phyloP scores from a whole-genome alignment of 768 basidiomycete species.

The Calocybe indica region DNA sequence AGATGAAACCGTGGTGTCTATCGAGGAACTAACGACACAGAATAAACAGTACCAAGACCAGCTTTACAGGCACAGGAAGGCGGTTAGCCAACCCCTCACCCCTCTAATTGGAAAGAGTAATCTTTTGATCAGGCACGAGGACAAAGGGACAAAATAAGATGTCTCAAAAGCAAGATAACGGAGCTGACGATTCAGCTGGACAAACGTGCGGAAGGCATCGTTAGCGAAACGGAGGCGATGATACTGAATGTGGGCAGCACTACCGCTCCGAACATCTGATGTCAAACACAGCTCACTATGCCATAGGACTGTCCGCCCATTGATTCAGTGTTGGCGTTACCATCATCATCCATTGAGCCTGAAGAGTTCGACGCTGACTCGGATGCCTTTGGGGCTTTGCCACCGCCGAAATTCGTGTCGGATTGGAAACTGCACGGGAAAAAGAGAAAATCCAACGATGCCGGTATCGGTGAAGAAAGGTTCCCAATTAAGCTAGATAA shows the following conservation, averaged over 20 bases:
- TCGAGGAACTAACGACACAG: slow-evolving; percentile 20
- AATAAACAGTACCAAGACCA: slow-evolving; percentile 22
- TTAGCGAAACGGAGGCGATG: too few species aligned
- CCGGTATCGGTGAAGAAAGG: slow-evolving; percentile 2
- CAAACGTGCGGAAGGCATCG: too few species aligned
- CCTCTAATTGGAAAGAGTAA: neutral
- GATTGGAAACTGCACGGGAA: slow-evolving; percentile 20
- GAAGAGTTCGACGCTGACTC: too few species aligned
- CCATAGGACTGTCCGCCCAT: too few species aligned
- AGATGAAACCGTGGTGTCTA: slow-evolving; percentile 11
- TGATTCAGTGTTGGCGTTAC: too few species aligned
- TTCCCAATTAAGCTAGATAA: slow-evolving; percentile 33
- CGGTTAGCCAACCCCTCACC: slow-evolving; percentile 3
- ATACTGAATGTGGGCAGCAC: too few species aligned
- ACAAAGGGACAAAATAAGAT: slow-evolving; percentile 6
- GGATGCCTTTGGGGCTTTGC: slow-evolving; percentile 35
- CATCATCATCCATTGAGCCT: too few species aligned
- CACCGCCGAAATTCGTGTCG: slow-evolving; percentile 28
- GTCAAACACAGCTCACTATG: too few species aligned
- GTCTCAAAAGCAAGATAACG: slow-evolving; percentile 10
- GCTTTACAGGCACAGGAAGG: slow-evolving; percentile 14
- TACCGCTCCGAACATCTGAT: too few species aligned
- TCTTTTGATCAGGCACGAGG: slow-evolving; percentile 3
- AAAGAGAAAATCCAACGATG: slow-evolving; percentile 8
- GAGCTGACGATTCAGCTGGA: slow-evolving; percentile 9